A percentile compares a stretch with the other conserved stretches of the same genome.
Evolutionary conservation across 1,139 yeast species (phyloP).

Genomic region (Zygosaccharomyces pseudobailii): DNA sequence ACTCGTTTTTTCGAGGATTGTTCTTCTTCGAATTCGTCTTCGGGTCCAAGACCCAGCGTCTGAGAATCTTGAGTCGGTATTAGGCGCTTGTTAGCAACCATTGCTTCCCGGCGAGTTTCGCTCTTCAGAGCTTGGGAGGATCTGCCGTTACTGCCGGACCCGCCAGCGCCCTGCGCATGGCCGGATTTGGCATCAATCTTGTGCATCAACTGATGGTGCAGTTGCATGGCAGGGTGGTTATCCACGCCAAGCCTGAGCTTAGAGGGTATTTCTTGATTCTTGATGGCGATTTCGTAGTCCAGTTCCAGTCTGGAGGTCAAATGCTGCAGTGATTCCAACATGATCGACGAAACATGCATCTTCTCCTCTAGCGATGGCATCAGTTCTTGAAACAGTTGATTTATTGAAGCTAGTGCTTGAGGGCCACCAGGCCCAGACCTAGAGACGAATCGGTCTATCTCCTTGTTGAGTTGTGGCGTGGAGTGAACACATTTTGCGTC

Average conservation of each 20-base stretch:
- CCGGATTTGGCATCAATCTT: slow-evolving; percentile 26
- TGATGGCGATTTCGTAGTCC: slow-evolving; percentile 68
- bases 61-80: slow-evolving; percentile 38
- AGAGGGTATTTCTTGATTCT: slow-evolving; percentile 68
- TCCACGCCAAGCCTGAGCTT: slow-evolving; percentile 59
- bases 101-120: slow-evolving; percentile 85
- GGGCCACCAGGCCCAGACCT: slow-evolving; percentile 9
- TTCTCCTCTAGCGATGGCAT: slow-evolving; percentile 94
- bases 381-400: slow-evolving; percentile 55
- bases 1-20: slow-evolving; percentile 11
- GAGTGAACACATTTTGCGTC: slow-evolving; percentile 88
- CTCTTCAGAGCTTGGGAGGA: slow-evolving; percentile 67
- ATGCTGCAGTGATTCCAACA: slow-evolving; percentile 69
- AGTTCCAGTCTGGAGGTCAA: slow-evolving; percentile 72
- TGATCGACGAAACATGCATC: slow-evolving; percentile 94
- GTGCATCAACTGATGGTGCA: slow-evolving; percentile 35
- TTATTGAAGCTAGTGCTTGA: slow-evolving; percentile 35
- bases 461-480: slow-evolving; percentile 59
- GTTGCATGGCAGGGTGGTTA: slow-evolving; percentile 77
- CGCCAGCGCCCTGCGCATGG: slow-evolving; percentile 4
- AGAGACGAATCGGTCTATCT: slow-evolving; percentile 53
- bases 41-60: not conserved
- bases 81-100: slow-evolving; percentile 69
- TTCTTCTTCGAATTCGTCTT: slow-evolving; percentile 6
- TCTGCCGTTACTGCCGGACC: slow-evolving; percentile 34